These are phyloP conservation scores for Discostella stelligera DNA, from an alignment of 352 stramenopile species.

Conservation along the genomic window DNA sequence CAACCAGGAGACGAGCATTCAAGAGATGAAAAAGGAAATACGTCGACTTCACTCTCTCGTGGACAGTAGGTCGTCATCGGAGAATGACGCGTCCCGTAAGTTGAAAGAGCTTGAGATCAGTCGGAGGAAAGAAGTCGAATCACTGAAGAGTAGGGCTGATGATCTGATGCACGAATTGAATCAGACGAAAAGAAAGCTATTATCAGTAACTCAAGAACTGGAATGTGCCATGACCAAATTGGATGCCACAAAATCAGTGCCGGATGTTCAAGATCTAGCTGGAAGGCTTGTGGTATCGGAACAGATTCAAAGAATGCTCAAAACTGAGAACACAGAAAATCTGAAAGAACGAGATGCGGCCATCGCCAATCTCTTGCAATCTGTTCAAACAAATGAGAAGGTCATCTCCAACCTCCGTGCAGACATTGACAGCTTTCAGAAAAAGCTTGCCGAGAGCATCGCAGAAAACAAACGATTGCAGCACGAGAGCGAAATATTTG, in stretches of 20 bases:
- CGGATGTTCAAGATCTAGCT: constrained; percentile 48
- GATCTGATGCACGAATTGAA: constrained; percentile 36
- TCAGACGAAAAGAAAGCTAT: constrained; percentile 28
- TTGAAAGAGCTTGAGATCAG: constrained; percentile 16
- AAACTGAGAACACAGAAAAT: constrained; percentile 51
- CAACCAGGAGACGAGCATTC: constrained; percentile 59
- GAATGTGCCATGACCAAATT: constrained; percentile 36
- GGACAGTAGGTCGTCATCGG: constrained; percentile 24
- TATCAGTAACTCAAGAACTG: constrained; percentile 22
- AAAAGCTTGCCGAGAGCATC: constrained; percentile 47
- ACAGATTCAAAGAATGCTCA: constrained; percentile 37
- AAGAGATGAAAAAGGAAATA: constrained; percentile 47
- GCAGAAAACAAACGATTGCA: constrained; percentile 54
- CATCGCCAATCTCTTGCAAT: constrained; percentile 53
- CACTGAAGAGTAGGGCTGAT: constrained; percentile 21
- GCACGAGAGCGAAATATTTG: constrained; percentile 80
- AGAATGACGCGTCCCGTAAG: constrained; percentile 14
- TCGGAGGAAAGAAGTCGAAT: constrained; percentile 32
- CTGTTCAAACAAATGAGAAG: constrained; percentile 35
- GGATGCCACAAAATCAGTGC: constrained; percentile 30
- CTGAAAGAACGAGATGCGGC: constrained; percentile 54
- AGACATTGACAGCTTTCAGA: constrained; percentile 58
- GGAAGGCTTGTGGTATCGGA: constrained; percentile 34
- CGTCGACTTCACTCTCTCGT: constrained; percentile 25
- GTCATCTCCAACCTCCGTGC: constrained; percentile 21